Conservation (phyloP, 2,329 filamentous ascomycete genomes). For the Trichoderma brevicompactum region DNA sequence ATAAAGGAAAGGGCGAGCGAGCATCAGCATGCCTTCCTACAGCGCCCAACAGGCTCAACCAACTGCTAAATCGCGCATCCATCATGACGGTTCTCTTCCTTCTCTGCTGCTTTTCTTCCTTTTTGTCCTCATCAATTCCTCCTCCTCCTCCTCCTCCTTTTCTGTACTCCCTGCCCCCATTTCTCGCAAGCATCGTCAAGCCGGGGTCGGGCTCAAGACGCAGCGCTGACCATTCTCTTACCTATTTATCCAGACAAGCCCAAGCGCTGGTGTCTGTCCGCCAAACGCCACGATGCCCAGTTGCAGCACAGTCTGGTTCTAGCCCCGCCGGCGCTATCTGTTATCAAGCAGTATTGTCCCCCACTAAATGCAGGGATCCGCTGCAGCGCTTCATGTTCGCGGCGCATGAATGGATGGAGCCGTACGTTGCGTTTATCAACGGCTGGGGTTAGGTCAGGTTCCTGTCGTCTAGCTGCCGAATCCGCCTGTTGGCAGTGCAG, state of each 20-base stretch:
- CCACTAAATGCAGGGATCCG: slow-evolving; percentile 27
- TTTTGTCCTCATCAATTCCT: neutral
- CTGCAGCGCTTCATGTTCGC: slow-evolving; percentile 22
- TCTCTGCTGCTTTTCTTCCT: neutral
- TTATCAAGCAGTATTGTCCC: slow-evolving; percentile 23
- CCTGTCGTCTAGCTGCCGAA: neutral
- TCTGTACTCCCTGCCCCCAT: neutral
- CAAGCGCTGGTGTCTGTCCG: neutral
- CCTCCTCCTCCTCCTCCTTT: neutral
- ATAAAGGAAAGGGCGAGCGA: slow-evolving; percentile 5
- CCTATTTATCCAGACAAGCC: slow-evolving; percentile 24
- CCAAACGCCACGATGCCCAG: slow-evolving; percentile 19
- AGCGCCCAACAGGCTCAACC: neutral
- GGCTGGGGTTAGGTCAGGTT: slow-evolving; percentile 12
- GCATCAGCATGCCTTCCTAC: neutral
- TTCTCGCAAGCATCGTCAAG: too few relatives aligned
- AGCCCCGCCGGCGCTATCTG: slow-evolving; percentile 21
- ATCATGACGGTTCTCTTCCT: neutral
- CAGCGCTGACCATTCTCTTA: slow-evolving; percentile 21
- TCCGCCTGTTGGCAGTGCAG: neutral
- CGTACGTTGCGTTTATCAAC: slow-evolving; percentile 10
- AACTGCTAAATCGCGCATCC: neutral
- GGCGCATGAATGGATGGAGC: slow-evolving; percentile 14
- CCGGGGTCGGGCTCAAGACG: neutral
- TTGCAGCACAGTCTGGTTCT: slow-evolving; percentile 8